Evolutionary conservation across 2,329 filamentous ascomycete genomes (phyloP).

Genomic region (Aspergillus ochraceoroseus): DNA sequence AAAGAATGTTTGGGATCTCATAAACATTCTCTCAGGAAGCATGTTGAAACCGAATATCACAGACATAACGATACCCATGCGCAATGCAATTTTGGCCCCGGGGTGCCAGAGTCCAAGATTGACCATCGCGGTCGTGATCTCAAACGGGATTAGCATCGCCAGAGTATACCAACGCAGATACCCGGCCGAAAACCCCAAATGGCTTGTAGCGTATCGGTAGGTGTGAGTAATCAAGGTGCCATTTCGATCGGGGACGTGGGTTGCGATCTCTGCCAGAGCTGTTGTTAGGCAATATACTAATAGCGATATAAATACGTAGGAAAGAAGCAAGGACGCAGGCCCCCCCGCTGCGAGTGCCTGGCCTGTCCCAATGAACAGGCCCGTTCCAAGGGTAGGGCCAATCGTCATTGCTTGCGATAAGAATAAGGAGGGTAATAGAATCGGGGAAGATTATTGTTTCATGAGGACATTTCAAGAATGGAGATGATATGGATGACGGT

Average conservation of each 20-base stretch:
- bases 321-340: slow-evolving; percentile 50
- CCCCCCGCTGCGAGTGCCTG: slow-evolving; percentile 50
- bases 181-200: slow-evolving; percentile 38
- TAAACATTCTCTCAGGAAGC: slow-evolving; percentile 47
- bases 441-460: slow-evolving; percentile 1
- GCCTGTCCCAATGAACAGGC: slow-evolving; percentile 53
- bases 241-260: slow-evolving; percentile 36
- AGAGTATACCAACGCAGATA: slow-evolving; percentile 46
- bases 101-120: slow-evolving; percentile 58
- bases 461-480: neutral
- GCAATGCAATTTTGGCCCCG: slow-evolving; percentile 36
- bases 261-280: slow-evolving; percentile 38
- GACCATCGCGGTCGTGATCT: slow-evolving; percentile 62
- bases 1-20: slow-evolving; percentile 48
- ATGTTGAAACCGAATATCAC: slow-evolving; percentile 52
- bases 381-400: slow-evolving; percentile 54
- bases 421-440: slow-evolving; percentile 14
- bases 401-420: slow-evolving; percentile 51
- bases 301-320: slow-evolving; percentile 48
- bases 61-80: slow-evolving; percentile 52
- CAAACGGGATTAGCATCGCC: slow-evolving; percentile 49
- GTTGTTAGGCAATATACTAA: slow-evolving; percentile 49
- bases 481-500: neutral
- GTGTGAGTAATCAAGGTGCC: slow-evolving; percentile 41
- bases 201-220: slow-evolving; percentile 39